Evolutionary conservation across 768 basidiomycete species (phyloP), one percentile per base, ranked within the genome.

Genomic region (Leucocoprinus leucothites): DNA sequence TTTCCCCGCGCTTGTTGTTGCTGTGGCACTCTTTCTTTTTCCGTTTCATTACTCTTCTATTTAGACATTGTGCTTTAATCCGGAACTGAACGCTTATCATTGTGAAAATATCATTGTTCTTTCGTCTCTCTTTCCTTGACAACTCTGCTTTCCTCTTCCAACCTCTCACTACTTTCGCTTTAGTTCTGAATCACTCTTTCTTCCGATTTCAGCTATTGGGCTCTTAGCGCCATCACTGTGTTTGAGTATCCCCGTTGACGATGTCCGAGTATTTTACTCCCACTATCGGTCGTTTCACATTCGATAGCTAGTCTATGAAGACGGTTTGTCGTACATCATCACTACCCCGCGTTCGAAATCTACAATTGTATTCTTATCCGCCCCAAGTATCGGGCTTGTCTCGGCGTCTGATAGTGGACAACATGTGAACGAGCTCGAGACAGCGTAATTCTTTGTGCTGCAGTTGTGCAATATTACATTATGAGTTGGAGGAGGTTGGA

Each of bases 61-160:
- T 36, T 51, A 55, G 38, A 38, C 41, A 42, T 28, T 60, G 42
- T 50, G 52, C 22, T 42, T 51, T 51, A 35, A 57, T 56, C 35
- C 42, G 47, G 47, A 56, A 56, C 53, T 25, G 56, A 60, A 38
- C 31, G 31, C 31, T 58, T 43, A 41, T 57, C 31, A 41, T 19
- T 25, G 28, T 45, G 34, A 28, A 52, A 41, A 19, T 40, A 45
- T 35, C 42, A 49, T 25, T 24, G 31, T 31, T 31, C 25, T 46
- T 21, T 45, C 24, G 19, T 24, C 18, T 53, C 43, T 41, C 42
- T 21, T 51, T 57, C 49, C 43, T 38, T 22, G 53, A 38, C 42
- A 26, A 45, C 51, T 35, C 51, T 41, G 34, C 44, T 46, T 48
- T 58, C 55, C 36, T 54, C 56, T 45, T 44, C 34, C 31, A 51